Evolutionary conservation across 176 grass and related monocot genomes (phyloP), one percentile per base, ranked within the genome.

Genomic region (Otatea glauca): DNA sequence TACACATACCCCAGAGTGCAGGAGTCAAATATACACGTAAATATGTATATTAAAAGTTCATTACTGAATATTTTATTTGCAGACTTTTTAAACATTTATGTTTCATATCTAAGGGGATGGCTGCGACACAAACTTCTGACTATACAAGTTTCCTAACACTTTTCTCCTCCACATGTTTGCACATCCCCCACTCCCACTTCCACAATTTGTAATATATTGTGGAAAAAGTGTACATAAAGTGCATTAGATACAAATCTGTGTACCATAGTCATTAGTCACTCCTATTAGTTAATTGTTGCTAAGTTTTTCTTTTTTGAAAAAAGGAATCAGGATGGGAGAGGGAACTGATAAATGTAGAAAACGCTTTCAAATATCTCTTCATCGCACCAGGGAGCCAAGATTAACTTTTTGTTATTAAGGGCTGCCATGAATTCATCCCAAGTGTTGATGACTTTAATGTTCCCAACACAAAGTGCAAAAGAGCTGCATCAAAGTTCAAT

Each of bases 381-480:
- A 86, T 94, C 93, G 75, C 93, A 94, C 90, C 93, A 94, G 51
- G 93, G 93, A 78, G 93, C 93, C 88, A 94, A 79, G 42, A 94
- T 92, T 83, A 94, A n/a, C 20, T 77, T 94, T 86, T 90, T 94
- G 55, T 88, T 73, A 68, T 90, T 88, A 20, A 94, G 83, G 62
- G 93, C 85, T 17, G 66, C 45, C 27, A 76, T 74, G 83, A 94
- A 94, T 90, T 98, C 93, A 92, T 92, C 89, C 96, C 96, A 95
- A 7, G 91, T 98, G 39, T 77, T 81, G 42, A 96, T 79, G n/a
- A 89, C 78, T 89, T 86, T 65, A 82, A 96, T 81, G 58, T n/a
- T n/a, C n/a, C n/a, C n/a, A n/a, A n/a, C n/a, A n/a, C n/a, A n/a
- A n/a, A n/a, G n/a, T n/a, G n/a, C n/a, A n/a, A n/a, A n/a, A n/a